phyloP scores from a whole-genome alignment of 73 alveolate genomes.

The Urostyla sp. region DNA sequence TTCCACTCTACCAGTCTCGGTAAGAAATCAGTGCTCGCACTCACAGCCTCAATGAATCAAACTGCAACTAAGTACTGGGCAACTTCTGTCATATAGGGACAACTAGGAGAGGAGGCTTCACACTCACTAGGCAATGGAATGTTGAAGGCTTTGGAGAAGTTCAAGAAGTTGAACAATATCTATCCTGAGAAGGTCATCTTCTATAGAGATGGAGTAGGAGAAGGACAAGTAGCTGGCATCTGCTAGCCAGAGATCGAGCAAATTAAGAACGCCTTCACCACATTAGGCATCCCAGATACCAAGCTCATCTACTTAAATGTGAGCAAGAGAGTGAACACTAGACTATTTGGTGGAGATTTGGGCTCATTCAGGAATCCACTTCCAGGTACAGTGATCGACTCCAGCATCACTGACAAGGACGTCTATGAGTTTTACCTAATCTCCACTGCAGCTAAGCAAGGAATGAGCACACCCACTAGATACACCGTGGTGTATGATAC shows the following conservation, averaged over 20 bases:
- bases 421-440: conserved; percentile 77
- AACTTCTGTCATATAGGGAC: not conserved
- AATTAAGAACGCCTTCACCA: conserved; percentile 66
- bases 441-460: conserved; percentile 74
- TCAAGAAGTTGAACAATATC: conserved; percentile 25
- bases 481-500: conserved; percentile 74
- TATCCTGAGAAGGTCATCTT: conserved; percentile 46
- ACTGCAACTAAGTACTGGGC: conserved; percentile 21
- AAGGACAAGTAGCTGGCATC: conserved; percentile 20
- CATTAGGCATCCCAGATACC: conserved; percentile 33
- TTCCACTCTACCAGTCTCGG: not conserved
- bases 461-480: conserved; percentile 82
- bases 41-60: conserved; percentile 20
- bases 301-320: conserved; percentile 44
- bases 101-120: conserved; percentile 29
- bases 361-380: conserved; percentile 68
- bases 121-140: not conserved
- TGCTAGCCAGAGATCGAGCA: conserved; percentile 51
- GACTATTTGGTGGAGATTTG: conserved; percentile 39
- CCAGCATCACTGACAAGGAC: conserved; percentile 58
- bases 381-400: conserved; percentile 82
- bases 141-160: conserved; percentile 54
- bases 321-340: conserved; percentile 67
- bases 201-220: conserved; percentile 74
- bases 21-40: conserved; percentile 24